Base-by-base conservation (phyloP, 2,329 filamentous ascomycete species). In the Penicillium sumatraense region DNA sequence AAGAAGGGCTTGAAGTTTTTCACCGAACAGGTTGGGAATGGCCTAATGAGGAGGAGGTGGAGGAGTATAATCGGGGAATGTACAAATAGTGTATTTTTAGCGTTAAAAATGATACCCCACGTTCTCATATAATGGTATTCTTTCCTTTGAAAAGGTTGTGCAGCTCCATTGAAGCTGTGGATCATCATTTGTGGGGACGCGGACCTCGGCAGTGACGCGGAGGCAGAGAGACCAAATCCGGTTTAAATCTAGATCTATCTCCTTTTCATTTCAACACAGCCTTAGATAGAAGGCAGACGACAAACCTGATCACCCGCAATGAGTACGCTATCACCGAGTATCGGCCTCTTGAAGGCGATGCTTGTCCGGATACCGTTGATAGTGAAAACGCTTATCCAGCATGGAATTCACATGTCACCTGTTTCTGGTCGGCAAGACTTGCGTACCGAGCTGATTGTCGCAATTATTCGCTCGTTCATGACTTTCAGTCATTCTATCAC, bases 401-500 rank as follows among this genome's bases (percentile, higher is more conserved):
- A 79, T 67, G 62, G 68, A 2, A 78, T 96, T 7, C 83, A 82
- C 24, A 74, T 89, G 36, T 91, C 92, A 0, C 81, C 87, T 29
- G 86, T 86, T 7, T 85, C 88, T 4, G 84, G 86, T 44, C 91
- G 95, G 77, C 87, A 93, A 76, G 89, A 96, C 70, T 76, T 96
- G 3, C 83, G 83, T 49, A 93, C 89, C 13, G 88, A 89, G 53
- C 68, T 97, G 51, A 86, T 83, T 1, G 81, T 96, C 53, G 83
- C 85, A 23, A 76, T 95, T 14, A 72, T 96, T n/a, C 87, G 90
- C 18, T 83, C 83, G 0, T 78, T 91, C 51, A 71, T 91, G 49
- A 69, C 72, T 13, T 75, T 78, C 3, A 72, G 74, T 2, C 76
- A 74, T 14, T 79, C 85, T 23, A 75, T 96, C 21, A 78, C 82